Evolutionary conservation across 768 basidiomycete genomes (phyloP).

Genomic region (Leccinellum rugosiceps): DNA sequence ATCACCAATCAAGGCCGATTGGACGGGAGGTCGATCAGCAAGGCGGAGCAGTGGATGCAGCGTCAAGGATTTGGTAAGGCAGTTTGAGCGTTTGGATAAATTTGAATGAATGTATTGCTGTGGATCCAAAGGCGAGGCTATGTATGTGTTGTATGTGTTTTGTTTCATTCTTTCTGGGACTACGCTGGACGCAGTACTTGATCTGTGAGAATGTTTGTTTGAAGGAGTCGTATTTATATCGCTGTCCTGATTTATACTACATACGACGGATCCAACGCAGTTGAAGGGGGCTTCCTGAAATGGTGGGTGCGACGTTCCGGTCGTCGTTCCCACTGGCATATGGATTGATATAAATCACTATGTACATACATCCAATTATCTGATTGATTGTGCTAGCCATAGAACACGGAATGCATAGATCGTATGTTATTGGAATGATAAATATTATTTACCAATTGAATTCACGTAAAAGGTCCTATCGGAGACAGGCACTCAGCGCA

Average conservation of each 20-base stretch:
- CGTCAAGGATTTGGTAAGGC: conserved; percentile 68
- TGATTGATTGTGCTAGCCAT: neutral
- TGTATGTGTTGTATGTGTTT: conserved; percentile 5
- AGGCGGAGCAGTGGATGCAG: conserved; percentile 65
- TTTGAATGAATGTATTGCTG: conserved; percentile 6
- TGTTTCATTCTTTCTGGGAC: conserved; percentile 9
- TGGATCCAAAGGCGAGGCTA: neutral
- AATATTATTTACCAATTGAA: neutral
- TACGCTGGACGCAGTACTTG: conserved; percentile 9
- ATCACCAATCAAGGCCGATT: conserved; percentile 41
- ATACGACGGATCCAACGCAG: neutral
- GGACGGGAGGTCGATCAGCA: conserved; percentile 28
- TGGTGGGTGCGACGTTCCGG: neutral
- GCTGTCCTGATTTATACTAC: neutral
- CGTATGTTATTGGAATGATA: neutral
- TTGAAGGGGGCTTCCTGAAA: neutral
- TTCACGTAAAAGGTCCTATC: neutral
- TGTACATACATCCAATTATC: neutral
- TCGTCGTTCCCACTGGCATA: neutral
- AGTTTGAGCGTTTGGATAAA: conserved; percentile 46
- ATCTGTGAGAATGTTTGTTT: conserved; percentile 1
- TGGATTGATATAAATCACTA: neutral
- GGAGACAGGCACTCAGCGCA: neutral
- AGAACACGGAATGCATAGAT: neutral
- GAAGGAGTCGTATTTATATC: neutral